Percentiles rank a stretch among this genome's conserved stretches.
These are phyloP conservation scores for Pythium brachiatum DNA, from an alignment of 352 stramenopile genomes.

Conservation along the genomic window DNA sequence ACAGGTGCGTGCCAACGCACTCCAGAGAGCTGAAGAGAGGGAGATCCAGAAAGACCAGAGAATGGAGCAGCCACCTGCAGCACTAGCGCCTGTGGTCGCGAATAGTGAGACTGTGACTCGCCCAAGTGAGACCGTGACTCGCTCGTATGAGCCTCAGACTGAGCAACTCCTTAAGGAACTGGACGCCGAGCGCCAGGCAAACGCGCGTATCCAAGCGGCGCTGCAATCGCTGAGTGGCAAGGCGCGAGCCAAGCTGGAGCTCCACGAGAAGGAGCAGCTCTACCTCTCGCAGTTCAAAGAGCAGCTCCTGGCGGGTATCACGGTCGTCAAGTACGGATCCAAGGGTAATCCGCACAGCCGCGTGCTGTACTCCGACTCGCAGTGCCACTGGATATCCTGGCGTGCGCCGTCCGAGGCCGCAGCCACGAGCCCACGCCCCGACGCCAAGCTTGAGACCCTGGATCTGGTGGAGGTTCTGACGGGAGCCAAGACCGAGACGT, in stretches of 20 bases:
- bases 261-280: slow-evolving; percentile 37
- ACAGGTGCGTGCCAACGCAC: slow-evolving; percentile 18
- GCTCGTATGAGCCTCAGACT: slow-evolving; percentile 26
- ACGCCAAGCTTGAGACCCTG: slow-evolving; percentile 48
- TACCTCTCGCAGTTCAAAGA: slow-evolving; percentile 57
- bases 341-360: slow-evolving; percentile 43
- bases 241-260: slow-evolving; percentile 25
- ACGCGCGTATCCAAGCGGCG: slow-evolving; percentile 28
- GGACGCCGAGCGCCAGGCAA: slow-evolving; percentile 27
- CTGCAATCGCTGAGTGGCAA: slow-evolving; percentile 37
- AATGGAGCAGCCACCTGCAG: too few species aligned
- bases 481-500: slow-evolving; percentile 46
- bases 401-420: slow-evolving; percentile 20
- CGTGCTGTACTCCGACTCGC: slow-evolving; percentile 53
- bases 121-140: too few species aligned
- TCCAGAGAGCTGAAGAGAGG: neutral
- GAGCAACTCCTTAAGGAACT: slow-evolving; percentile 24
- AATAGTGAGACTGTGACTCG: too few species aligned
- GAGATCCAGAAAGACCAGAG: neutral
- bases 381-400: slow-evolving; percentile 65
- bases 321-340: slow-evolving; percentile 55
- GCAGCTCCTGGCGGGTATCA: slow-evolving; percentile 45
- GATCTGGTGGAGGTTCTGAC: slow-evolving; percentile 52
- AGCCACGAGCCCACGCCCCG: slow-evolving; percentile 36
- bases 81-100: too few species aligned